Conservation (phyloP, 306 rosid species). For the Carpinus viminea region DNA sequence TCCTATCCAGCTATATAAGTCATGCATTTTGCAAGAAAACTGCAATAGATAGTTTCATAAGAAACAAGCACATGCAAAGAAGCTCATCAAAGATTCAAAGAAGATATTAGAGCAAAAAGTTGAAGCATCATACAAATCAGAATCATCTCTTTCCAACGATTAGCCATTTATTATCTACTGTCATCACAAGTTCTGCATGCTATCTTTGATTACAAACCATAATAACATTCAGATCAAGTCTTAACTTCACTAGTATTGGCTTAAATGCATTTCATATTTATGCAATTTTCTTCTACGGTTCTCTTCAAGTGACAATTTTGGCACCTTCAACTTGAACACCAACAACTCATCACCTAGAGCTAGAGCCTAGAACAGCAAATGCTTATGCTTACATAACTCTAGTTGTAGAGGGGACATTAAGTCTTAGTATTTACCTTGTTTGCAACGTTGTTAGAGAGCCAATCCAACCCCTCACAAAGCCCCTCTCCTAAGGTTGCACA, state of each 20-base stretch:
- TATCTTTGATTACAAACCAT: not conserved
- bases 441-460: constrained; percentile 99
- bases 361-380: not conserved
- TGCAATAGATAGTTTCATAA: not conserved
- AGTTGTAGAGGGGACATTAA: not conserved
- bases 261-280: not conserved
- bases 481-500: constrained; percentile 99
- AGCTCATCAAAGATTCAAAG: not conserved
- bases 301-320: constrained; percentile 2
- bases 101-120: not conserved
- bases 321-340: constrained; percentile 9
- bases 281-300: not conserved
- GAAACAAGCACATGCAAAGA: not conserved
- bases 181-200: not conserved
- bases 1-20: not conserved
- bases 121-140: not conserved
- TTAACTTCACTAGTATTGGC: not conserved
- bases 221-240: not conserved
- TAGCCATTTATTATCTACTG: not conserved
- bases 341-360: not conserved
- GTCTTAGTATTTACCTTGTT: constrained; percentile 57
- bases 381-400: constrained; percentile 3
- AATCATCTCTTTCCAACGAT: not conserved
- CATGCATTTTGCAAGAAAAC: not conserved
- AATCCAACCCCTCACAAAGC: constrained; percentile 93